phyloP scores from a whole-genome alignment of 768 basidiomycete species.

The Serendipita sp. region DNA sequence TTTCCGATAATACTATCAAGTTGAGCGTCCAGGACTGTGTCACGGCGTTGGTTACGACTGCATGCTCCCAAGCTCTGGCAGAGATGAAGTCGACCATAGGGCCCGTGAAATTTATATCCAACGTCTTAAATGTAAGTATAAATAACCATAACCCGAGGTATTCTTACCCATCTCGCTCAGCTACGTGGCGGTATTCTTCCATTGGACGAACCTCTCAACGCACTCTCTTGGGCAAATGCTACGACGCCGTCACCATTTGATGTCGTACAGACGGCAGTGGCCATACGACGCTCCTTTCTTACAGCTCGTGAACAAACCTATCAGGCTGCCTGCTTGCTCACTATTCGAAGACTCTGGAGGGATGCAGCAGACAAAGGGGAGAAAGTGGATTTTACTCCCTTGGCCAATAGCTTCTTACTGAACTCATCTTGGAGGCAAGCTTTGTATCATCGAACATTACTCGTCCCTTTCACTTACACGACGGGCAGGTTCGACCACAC shows the following conservation, averaged over 20 bases:
- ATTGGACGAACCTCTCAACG: not conserved
- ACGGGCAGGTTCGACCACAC: not conserved
- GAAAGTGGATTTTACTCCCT: not conserved
- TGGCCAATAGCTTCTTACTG: not conserved
- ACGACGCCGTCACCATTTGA: not conserved
- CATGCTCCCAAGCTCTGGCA: not conserved
- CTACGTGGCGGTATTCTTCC: not conserved
- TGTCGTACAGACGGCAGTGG: not conserved
- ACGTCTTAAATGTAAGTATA: not conserved
- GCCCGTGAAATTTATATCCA: not conserved
- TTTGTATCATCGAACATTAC: not conserved
- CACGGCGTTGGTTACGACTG: not conserved
- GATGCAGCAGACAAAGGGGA: not conserved
- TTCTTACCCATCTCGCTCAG: not conserved
- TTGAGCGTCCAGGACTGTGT: not conserved
- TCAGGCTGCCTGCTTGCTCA: not conserved
- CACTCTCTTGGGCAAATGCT: not conserved
- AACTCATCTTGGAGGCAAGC: conserved; percentile 1
- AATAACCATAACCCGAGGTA: not conserved
- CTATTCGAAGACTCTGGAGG: not conserved
- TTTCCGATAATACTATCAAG: not conserved
- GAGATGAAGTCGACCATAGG: not conserved
- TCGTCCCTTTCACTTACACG: not conserved
- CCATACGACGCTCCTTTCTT: not conserved
- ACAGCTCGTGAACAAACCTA: not conserved